Base-by-base conservation (phyloP, 2,329 filamentous ascomycete species). In the Nemania sp. region DNA sequence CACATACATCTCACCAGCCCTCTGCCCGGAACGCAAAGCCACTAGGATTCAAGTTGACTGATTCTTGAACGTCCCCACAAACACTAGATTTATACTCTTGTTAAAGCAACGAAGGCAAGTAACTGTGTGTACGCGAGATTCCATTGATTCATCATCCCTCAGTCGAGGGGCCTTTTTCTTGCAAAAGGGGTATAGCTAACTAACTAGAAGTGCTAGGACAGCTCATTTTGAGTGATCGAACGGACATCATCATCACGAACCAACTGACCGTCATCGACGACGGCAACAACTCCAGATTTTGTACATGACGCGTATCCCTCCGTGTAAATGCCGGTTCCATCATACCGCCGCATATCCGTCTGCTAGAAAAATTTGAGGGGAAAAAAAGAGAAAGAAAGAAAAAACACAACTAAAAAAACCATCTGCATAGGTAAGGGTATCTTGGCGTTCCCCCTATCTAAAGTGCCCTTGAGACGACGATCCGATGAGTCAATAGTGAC, bases 391-490 rank as follows among this genome's bases (percentile, higher is more conserved):
- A 29, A 25, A 15, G 21, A 29, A 39, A 13, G 21, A 48, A 29
- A 37, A 25, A 15, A 29, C 25, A 25, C 25, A 43, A 34, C 55
- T 11, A 57, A 52, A 15, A 47, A 57, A 54, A 61, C 49, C 50
- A 61, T 53, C 35, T 51, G 34, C 39, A 50, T 32, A 56, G 56
- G 39, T 21, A 57, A 57, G 57, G 57, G 60, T 64, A 64, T 65
- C 63, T 57, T 54, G 25, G 32, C 37, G 29, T 56, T 17, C n/a
- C 42, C 63, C 56, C 46, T 60, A 51, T 57, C 48, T 58, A 54
- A 39, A 49, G 46, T 47, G 40, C 35, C 49, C 43, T 46, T 15
- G n/a, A 34, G 25, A 25, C 17, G 42, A 57, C 46, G 35, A 55
- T 53, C 21, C 37, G 20, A 47, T 39, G 54, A 42, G 35, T 39